phyloP scores from a whole-genome alignment of 371 early-diverging fungal genomes.

The Rhizomucor pusillus region DNA sequence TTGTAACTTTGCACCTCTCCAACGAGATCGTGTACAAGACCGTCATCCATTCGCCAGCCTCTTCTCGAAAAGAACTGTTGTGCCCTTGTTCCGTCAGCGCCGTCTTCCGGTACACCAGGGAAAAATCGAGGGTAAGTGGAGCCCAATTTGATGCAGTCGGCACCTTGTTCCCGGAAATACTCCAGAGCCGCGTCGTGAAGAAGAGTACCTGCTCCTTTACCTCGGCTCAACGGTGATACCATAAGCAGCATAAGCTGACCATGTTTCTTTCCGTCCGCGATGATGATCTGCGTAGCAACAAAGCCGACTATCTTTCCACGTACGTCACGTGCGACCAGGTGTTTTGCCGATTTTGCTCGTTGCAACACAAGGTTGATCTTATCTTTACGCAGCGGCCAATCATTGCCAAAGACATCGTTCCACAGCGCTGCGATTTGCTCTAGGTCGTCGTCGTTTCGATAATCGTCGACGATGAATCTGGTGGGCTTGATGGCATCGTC shows the following conservation, averaged over 20 bases:
- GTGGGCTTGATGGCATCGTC: neutral
- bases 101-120: constrained; percentile 35
- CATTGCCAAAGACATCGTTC: constrained; percentile 14
- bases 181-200: constrained; percentile 32
- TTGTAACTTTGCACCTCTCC: constrained; percentile 25
- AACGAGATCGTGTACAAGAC: constrained; percentile 31
- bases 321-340: constrained; percentile 22
- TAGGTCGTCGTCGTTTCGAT: constrained; percentile 9
- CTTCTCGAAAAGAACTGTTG: constrained; percentile 32
- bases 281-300: constrained; percentile 29
- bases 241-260: constrained; percentile 40
- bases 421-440: constrained; percentile 21
- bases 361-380: constrained; percentile 23
- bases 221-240: constrained; percentile 23
- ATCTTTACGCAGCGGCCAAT: constrained; percentile 28
- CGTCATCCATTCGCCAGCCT: constrained; percentile 28
- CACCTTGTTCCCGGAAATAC: constrained; percentile 17
- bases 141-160: constrained; percentile 19
- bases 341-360: constrained; percentile 14
- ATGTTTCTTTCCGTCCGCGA: constrained; percentile 5
- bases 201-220: constrained; percentile 31
- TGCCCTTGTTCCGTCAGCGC: constrained; percentile 12
- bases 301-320: constrained; percentile 29
- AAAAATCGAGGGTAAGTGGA: constrained; percentile 50
- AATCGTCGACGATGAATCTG: constrained; percentile 1